Evolutionary conservation across 1,139 yeast species (phyloP), one percentile per base, ranked within the genome.

Genomic region (Nakaseomyces glabratus): DNA sequence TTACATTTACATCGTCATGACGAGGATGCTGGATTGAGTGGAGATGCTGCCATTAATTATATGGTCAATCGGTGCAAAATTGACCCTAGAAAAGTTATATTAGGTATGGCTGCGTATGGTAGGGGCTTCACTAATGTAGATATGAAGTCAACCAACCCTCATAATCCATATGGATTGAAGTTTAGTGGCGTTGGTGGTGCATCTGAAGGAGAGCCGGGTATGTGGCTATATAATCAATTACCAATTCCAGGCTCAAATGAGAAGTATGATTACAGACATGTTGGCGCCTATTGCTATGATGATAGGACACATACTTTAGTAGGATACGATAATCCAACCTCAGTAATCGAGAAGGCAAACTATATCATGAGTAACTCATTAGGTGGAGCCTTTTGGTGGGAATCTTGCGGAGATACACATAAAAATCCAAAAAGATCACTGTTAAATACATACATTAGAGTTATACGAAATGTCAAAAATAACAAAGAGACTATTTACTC

Each of bases 351-450:
- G 18, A 90, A 90, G 53, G 88, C 86, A 0, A 51, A 61, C 20
- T 86, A 73, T 47, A 73, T 78, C 6, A 47, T 44, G 18, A 49
- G 58, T 31, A 60, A 63, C 5, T 49, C 61, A 0, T 61, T 85
- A 7, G 93, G 79, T 0, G 97, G 97, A 1, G 95, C 84, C 0
- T 77, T 90, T 76, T 86, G 85, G 79, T 90, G 97, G 97, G 95
- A 86, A 49, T 79, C 94, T 0, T 68, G 78, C 36, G 95, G 94
- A 1, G 95, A 85, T 49, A 42, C 51, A 2, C 51, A 55, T 29
- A 24, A 37, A 1, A 50, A 60, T 20, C 46, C 49, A 1, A 41
- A 52, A 0, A 50, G 63, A 26, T 66, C 73, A 1, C 52, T 74
- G 24, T 52, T 76, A n/a, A 40, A 41, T 20, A 45, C 49, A 1